Evolutionary conservation across 202 grass and related monocot genomes (phyloP).

Genomic region (Schoenoplectus triqueter): DNA sequence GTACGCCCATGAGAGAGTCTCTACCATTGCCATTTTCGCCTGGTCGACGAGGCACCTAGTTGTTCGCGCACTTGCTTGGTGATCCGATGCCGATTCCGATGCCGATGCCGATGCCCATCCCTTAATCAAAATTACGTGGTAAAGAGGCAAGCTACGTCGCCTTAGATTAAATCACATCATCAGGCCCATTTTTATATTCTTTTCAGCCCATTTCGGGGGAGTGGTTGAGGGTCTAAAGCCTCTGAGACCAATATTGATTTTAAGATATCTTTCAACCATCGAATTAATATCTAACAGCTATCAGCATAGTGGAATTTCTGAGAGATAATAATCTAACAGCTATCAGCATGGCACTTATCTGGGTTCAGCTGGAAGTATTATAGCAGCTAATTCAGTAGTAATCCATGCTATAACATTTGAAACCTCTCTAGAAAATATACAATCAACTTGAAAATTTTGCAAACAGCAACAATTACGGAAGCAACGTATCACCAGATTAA

Average conservation of each 20-base stretch:
- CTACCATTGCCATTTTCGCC: not conserved
- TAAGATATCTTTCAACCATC: too few relatives aligned
- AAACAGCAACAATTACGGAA: slow-evolving; percentile 13
- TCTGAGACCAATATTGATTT: too few relatives aligned
- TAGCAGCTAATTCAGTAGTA: not conserved
- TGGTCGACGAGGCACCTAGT: too few relatives aligned
- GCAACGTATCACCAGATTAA: not conserved
- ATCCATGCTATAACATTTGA: not conserved
- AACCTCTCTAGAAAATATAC: not conserved
- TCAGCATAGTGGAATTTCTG: not conserved
- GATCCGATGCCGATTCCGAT: too few relatives aligned
- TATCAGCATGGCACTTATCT: not conserved
- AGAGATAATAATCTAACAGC: not conserved
- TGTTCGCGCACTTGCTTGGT: too few relatives aligned
- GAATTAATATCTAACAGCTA: too few relatives aligned
- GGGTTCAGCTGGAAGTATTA: not conserved
- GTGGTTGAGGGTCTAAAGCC: too few relatives aligned
- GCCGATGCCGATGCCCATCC: not conserved
- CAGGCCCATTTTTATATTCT: slow-evolving; percentile 6
- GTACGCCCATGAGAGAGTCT: not conserved
- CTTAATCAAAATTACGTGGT: not conserved
- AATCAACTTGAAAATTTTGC: not conserved
- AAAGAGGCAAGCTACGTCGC: not conserved
- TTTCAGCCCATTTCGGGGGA: not conserved
- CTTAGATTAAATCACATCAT: not conserved